Evolutionary conservation across 306 rosid genomes (phyloP).

Genomic region (Glycine soja): DNA sequence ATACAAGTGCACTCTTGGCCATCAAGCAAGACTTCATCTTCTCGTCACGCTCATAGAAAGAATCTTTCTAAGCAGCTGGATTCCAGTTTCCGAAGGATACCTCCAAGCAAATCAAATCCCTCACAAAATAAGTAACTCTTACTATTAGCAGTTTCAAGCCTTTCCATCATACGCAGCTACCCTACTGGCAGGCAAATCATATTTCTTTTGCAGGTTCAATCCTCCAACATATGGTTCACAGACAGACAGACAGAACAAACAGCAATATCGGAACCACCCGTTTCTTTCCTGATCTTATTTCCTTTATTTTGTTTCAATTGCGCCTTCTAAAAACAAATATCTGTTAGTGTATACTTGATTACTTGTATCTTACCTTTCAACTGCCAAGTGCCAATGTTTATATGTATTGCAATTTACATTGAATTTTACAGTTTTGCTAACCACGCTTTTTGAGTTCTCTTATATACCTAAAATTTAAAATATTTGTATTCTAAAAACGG

Average conservation of each 20-base stretch:
- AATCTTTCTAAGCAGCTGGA: conserved; percentile 53
- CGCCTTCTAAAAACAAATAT: conserved; percentile 10
- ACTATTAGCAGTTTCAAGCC: conserved; percentile 43
- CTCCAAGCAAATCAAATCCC: conserved; percentile 72
- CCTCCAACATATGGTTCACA: conserved; percentile 54
- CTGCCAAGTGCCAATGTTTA: conserved; percentile 10
- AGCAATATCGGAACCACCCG: conserved; percentile 25
- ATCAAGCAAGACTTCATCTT: conserved; percentile 48
- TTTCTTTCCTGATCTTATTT: conserved; percentile 23
- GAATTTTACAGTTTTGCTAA: conserved; percentile 48
- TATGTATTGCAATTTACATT: conserved; percentile 48
- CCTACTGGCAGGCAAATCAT: conserved; percentile 6
- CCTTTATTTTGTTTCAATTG: conserved; percentile 24
- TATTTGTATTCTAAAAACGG: background rate
- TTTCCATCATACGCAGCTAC: conserved; percentile 41
- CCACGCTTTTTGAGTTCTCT: conserved; percentile 40
- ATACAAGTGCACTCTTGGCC: conserved; percentile 44
- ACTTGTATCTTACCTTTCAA: conserved; percentile 5
- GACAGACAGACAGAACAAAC: conserved; percentile 39
- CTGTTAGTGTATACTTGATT: conserved; percentile 13
- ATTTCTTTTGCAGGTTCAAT: conserved; percentile 57
- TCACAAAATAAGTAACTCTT: conserved; percentile 71
- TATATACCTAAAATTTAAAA: conserved; percentile 18
- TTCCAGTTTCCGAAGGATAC: conserved; percentile 65
- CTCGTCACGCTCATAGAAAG: conserved; percentile 52